Base-by-base conservation (phyloP, 75 land plant genomes). In the Chamaecyparis obtusa region DNA sequence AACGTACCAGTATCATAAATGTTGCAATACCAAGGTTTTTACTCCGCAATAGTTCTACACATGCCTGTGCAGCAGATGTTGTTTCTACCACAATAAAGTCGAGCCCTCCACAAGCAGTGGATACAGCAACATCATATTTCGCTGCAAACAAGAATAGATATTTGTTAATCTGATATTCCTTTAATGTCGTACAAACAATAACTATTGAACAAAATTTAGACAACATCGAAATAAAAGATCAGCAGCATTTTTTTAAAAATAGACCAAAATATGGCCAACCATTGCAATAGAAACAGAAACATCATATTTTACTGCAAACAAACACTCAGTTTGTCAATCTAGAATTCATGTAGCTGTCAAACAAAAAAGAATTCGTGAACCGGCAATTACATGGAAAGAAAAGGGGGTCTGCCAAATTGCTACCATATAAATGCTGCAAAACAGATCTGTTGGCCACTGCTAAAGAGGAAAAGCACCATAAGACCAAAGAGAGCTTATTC, bases 11-110 rank as follows among this genome's bases (percentile, higher is more conserved):
- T 64, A 98, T 98, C 95, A 98, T 92, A 88, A 96, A 98, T 64
- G 99, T 98, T 60, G 98, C 99, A 86, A 96, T 94, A 85, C 99
- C 99, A 77, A 96, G 94, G 54, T 92, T 91, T 85, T 92, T 94
- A 54, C 89, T 91, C 24, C 96, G 91, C 41, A 98, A 95, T 41
- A 98, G 83, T 87, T 98, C 96, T 32, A 98, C 99, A 92, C 98
- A 98, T 72, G 94, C 94, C 87, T 96, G 98, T 71, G 98, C 99
- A 32, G 96, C 93, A 78, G 83, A 84, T 75, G 99, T 92, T 81
- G 98, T 98, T 79, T 98, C 97, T 16, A 98, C 99, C 54, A 97
- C 95, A 83, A 98, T 95, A 87, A 93, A 96, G 83, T 96, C 99
- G 83, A 98, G 93, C 35, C 97, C 99, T 80, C 95, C 86, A 88